phyloP scores from a whole-genome alignment of 768 basidiomycete genomes.

The Sarcomyxa edulis region DNA sequence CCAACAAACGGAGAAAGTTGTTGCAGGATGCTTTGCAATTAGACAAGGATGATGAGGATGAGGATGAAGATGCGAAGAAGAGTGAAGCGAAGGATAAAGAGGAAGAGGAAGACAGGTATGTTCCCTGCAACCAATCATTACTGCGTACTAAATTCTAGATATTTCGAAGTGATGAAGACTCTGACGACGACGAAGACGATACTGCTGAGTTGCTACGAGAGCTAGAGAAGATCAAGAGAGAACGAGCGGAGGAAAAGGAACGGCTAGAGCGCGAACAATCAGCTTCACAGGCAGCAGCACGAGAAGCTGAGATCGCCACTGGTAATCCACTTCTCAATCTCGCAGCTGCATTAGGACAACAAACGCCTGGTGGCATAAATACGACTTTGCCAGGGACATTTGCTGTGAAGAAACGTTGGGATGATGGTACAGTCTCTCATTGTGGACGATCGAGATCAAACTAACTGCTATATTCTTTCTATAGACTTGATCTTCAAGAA shows the following conservation, averaged over 20 bases:
- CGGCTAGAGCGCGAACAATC: constrained; percentile 74
- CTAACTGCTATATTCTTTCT: constrained; percentile 10
- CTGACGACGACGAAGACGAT: constrained; percentile 77
- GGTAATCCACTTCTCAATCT: constrained; percentile 88
- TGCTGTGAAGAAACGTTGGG: constrained; percentile 91
- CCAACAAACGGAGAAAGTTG: constrained; percentile 80
- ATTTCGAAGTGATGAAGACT: constrained; percentile 29
- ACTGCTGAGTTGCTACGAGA: constrained; percentile 92
- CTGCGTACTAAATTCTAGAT: neutral
- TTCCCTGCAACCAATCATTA: neutral
- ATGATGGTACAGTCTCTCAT: constrained; percentile 62
- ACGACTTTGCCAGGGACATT: constrained; percentile 80
- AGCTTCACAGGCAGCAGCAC: constrained; percentile 48
- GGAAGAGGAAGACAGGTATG: constrained; percentile 26
- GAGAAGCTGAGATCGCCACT: constrained; percentile 82
- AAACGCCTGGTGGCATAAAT: constrained; percentile 57
- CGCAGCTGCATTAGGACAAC: constrained; percentile 82
- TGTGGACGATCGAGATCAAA: neutral
- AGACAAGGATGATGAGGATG: constrained; percentile 87
- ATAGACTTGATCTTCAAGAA: constrained; percentile 97
- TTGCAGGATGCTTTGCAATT: constrained; percentile 82
- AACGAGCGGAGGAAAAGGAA: constrained; percentile 90
- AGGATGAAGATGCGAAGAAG: constrained; percentile 42
- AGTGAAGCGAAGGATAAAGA: constrained; percentile 29
- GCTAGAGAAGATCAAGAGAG: constrained; percentile 97